Evolutionary conservation across 1,139 yeast species (phyloP), one percentile per base, ranked within the genome.

Genomic region (Protomyces inundatus): DNA sequence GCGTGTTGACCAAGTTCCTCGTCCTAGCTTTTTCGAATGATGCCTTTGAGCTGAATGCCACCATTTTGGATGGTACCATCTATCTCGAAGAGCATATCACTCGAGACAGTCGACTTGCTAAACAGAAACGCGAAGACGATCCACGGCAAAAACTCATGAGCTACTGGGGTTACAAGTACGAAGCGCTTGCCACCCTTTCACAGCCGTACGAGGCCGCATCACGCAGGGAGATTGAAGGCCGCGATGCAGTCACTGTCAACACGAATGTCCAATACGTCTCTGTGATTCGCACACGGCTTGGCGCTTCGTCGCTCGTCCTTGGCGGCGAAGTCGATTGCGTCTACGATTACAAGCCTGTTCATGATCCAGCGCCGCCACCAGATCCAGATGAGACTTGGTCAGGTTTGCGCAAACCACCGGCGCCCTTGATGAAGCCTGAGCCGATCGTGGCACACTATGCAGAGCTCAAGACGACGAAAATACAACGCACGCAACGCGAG

Each of bases 311-410:
- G 69, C 76, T 90, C 54, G 73, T 88, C 1, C 76, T 91, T 55
- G 97, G 93, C 0, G 97, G 97, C 1, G 98, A 93, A 74, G 88
- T 91, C 16, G 98, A 91, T 74, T 87, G 97, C 73, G 85, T 87
- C 9, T 86, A 85, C 81, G 97, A 90, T 75, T 89, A 84, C 71
- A 80, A 84, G 67, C 91, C 93, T 10, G 65, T 55, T 32, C 54
- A 57, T 7, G 63, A 54, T 61, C 66, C 65, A 9, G 64, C 65
- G 16, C 58, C 67, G 39, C 37, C 30, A 32, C 42, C 32, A 3
- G 45, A 35, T 14, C 50, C 51, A 12, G 77, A 63, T 10, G 59
- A 54, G n/a, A 42, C 37, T 35, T 40, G n/a, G n/a, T 9, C 14
- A 3, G 62, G 62, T 10, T 39, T 58, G 56, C 16, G 36, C 6